Evolutionary conservation across 345 rosid species (phyloP), one percentile per base, ranked within the genome.

Genomic region (Passiflora organensis): DNA sequence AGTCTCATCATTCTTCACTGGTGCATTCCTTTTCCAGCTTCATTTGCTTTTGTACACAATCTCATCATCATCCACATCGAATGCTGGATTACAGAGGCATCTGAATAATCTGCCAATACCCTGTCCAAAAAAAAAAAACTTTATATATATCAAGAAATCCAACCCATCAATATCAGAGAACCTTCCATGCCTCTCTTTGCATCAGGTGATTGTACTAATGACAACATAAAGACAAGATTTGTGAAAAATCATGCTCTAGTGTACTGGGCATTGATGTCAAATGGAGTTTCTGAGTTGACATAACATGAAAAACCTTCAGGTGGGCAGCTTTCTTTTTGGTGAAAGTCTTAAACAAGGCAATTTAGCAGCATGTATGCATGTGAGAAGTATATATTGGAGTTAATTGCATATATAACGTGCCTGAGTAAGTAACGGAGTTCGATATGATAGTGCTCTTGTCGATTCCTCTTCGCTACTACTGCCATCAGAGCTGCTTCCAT

Each of bases 31-130:
- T 41, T 6, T 18, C 16, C 2, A 25, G 19, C 44, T 50, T 83
- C 86, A 88, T 72, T 83, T 87, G 75, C 85, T 67, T 71, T 74
- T 85, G 82, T 85, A 88, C 36, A 84, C 84, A 55, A 84, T 83
- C 65, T 91, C 96, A 39, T 91, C 96, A 61, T 91, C 98, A 13
- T 91, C 98, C 28, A 88, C 98, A 52, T 91, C 90, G 44, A 83
- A 87, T 54, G 98, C 96, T 20, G 96, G 98, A 70, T 80, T 91
- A 63, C 95, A 91, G 19, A 88, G 85, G 81, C 98, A 91, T 76
- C 96, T 91, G 80, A 87, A 91, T 16, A 91, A 84, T 78, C 93
- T 82, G 19, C 96, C 98, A 51, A 91, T 83, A 6, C 98, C 96
- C 95, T 91, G 86, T 62, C 24, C 38, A 1, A 20, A 9, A 4